Percentiles rank a stretch among this genome's conserved stretches.
phyloP scores from a whole-genome alignment of 148 eudicot genomes.

The Persicaria maculosa region DNA sequence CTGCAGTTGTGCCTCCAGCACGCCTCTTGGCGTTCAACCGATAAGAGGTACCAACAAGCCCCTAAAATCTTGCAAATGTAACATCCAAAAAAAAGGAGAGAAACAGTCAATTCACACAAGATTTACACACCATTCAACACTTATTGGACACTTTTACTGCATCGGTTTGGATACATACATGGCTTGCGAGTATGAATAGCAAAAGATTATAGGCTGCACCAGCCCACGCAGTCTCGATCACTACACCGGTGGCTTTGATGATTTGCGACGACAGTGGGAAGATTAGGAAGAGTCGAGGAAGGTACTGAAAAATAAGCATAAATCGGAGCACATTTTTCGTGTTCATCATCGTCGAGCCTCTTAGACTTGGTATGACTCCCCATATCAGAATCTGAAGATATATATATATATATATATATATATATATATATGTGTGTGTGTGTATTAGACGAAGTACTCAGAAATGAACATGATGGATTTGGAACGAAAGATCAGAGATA shows the following conservation, averaged over 20 bases:
- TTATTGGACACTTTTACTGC: no score
- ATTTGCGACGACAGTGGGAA: slow-evolving; percentile 58
- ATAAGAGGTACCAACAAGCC: slow-evolving; percentile 77
- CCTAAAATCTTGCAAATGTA: slow-evolving; percentile 48
- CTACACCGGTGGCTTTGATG: slow-evolving; percentile 60
- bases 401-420: background rate
- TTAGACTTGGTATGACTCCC: slow-evolving; percentile 50
- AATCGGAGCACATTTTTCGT: slow-evolving; percentile 55
- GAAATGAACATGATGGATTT: background rate
- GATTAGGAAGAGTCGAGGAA: slow-evolving; percentile 48
- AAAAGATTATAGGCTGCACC: slow-evolving; percentile 76
- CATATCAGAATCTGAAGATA: slow-evolving; percentile 55
- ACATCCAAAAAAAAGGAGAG: background rate
- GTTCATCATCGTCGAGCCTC: slow-evolving; percentile 57
- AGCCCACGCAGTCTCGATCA: slow-evolving; percentile 75
- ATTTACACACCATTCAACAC: background rate
- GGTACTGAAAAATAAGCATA: slow-evolving; percentile 51
- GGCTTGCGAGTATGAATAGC: slow-evolving; percentile 63
- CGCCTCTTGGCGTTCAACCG: slow-evolving; percentile 65
- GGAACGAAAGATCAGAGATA: no score
- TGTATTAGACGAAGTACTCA: no score
- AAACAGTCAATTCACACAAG: background rate
- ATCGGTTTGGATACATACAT: slow-evolving; percentile 39
- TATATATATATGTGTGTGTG: background rate
- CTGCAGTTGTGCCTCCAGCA: slow-evolving; percentile 62